A percentile compares a stretch with the other conserved stretches of the same genome.
Evolutionary conservation across 2,329 filamentous ascomycete species (phyloP).

Genomic region (Monilinia polystroma): DNA sequence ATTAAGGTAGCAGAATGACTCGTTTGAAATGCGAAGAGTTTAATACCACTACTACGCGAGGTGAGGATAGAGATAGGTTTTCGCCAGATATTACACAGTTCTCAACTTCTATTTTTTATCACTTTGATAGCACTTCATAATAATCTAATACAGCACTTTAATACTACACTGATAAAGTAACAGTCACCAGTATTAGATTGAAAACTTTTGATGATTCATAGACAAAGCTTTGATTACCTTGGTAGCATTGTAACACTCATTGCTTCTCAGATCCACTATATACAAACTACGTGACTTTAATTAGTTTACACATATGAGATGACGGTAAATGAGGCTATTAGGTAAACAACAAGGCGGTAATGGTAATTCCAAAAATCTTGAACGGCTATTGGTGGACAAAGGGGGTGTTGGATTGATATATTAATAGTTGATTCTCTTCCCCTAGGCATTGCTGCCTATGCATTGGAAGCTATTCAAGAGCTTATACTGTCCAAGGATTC

Average conservation of each 20-base stretch:
- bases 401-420: too few species aligned
- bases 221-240: background rate
- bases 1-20: background rate
- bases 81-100: background rate
- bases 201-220: background rate
- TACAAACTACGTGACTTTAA: too few species aligned
- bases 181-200: background rate
- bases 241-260: background rate
- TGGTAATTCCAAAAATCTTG: too few species aligned
- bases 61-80: background rate
- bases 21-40: background rate
- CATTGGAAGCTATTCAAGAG: background rate
- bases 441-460: too few species aligned
- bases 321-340: too few species aligned
- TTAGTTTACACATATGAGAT: too few species aligned
- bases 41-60: background rate
- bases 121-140: background rate
- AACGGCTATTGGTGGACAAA: too few species aligned
- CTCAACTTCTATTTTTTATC: background rate
- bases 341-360: too few species aligned
- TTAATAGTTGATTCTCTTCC: too few species aligned
- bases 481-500: background rate
- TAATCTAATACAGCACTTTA: background rate
- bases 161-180: background rate
- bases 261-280: background rate